phyloP scores from a whole-genome alignment of 192 early-diverging fungal species.

The Phycomyces nitens region DNA sequence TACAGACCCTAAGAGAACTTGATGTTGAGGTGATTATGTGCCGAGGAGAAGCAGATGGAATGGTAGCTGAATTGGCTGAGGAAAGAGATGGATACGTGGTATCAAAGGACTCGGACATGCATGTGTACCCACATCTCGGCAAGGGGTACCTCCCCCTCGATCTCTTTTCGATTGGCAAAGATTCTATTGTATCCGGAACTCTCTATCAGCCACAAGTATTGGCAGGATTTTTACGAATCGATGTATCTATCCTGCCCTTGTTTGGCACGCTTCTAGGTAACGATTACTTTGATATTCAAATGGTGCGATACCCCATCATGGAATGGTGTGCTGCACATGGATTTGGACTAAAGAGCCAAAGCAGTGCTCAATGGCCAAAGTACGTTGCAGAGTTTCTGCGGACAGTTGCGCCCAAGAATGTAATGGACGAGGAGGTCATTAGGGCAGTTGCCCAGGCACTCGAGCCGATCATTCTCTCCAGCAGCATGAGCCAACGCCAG shows the following conservation, averaged over 20 bases:
- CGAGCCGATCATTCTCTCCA: slow-evolving; percentile 12
- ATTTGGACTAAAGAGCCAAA: slow-evolving; percentile 9
- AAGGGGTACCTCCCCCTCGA: slow-evolving; percentile 50
- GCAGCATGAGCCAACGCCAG: not conserved
- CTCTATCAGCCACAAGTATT: slow-evolving; percentile 38
- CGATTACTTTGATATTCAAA: slow-evolving; percentile 38
- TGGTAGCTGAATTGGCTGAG: slow-evolving; percentile 37
- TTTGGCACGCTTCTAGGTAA: slow-evolving; percentile 50
- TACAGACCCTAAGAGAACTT: slow-evolving; percentile 37
- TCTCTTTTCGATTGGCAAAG: slow-evolving; percentile 24
- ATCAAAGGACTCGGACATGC: slow-evolving; percentile 51
- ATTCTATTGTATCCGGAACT: slow-evolving; percentile 27
- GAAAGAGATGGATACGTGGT: slow-evolving; percentile 42
- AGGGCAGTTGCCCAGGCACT: slow-evolving; percentile 7
- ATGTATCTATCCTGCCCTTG: slow-evolving; percentile 34
- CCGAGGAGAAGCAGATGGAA: slow-evolving; percentile 46
- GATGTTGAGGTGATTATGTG: slow-evolving; percentile 37
- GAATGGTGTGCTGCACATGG: not conserved
- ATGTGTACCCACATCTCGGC: slow-evolving; percentile 40
- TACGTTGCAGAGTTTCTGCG: slow-evolving; percentile 15
- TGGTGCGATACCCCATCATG: slow-evolving; percentile 14
- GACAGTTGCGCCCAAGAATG: not conserved
- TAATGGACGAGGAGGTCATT: not conserved
- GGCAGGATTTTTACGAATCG: slow-evolving; percentile 33
- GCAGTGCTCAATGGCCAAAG: slow-evolving; percentile 13